A percentile compares a stretch with the other conserved stretches of the same genome.
Evolutionary conservation across 2,329 filamentous ascomycete species (phyloP).

Genomic region (Akanthomyces uredinophilus): DNA sequence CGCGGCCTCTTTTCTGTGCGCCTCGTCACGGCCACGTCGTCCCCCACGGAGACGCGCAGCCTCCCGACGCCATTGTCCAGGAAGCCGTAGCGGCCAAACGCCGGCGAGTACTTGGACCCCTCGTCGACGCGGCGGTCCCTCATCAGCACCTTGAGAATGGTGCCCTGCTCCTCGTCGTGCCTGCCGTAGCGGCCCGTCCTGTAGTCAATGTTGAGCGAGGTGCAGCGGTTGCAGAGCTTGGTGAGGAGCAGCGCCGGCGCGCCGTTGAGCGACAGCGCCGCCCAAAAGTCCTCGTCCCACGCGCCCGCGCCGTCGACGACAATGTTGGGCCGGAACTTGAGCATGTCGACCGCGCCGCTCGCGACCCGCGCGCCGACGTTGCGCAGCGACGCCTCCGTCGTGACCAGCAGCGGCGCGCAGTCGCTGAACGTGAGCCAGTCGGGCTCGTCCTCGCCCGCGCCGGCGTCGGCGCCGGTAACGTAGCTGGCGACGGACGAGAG

Average conservation of each 20-base stretch:
- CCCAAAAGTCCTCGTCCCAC: constrained; percentile 72
- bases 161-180: constrained; percentile 46
- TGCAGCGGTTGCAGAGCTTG: constrained; percentile 64
- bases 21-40: constrained; percentile 49
- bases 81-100: constrained; percentile 72
- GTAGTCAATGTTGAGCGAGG: constrained; percentile 68
- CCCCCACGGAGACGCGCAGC: constrained; percentile 45
- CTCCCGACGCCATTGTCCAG: constrained; percentile 29
- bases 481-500: constrained; percentile 30
- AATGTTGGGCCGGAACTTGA: constrained; percentile 69
- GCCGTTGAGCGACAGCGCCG: constrained; percentile 45
- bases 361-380: constrained; percentile 57
- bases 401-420: constrained; percentile 68
- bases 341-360: constrained; percentile 51
- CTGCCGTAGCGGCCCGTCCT: constrained; percentile 53
- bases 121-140: constrained; percentile 64
- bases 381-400: constrained; percentile 63
- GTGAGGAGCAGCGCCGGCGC: constrained; percentile 50
- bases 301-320: constrained; percentile 56
- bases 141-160: constrained; percentile 64
- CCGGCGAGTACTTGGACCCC: constrained; percentile 62
- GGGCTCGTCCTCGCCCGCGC: constrained; percentile 22
- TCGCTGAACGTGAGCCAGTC: constrained; percentile 66
- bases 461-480: constrained; percentile 20
- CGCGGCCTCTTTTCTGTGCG: constrained; percentile 47